A percentile compares a stretch with the other conserved stretches of the same genome.
phyloP scores from a whole-genome alignment of 306 rosid species.

The Inga oerstediana region DNA sequence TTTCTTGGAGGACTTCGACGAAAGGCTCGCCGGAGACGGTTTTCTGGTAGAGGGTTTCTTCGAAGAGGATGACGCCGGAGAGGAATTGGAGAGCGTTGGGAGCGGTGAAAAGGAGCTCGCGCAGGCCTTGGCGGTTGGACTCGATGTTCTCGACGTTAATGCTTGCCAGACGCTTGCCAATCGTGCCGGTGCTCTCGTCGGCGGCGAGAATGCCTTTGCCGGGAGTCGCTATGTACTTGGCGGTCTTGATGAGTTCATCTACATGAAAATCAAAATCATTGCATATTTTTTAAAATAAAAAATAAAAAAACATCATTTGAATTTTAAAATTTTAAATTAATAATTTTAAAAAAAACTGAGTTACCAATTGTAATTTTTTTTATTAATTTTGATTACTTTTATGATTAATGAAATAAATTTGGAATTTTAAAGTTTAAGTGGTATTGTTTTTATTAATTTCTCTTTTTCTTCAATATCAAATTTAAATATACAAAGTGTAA shows the following conservation, averaged over 20 bases:
- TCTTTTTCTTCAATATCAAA: no score
- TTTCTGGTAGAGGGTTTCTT: constrained; percentile 71
- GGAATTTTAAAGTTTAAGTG: no score
- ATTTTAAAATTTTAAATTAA: no score
- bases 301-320: no score
- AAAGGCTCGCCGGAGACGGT: constrained; percentile 65
- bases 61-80: constrained; percentile 75
- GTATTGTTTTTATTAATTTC: no score
- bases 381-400: no score
- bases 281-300: no score
- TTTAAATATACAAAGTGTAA: no score
- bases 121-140: constrained; percentile 69
- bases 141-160: constrained; percentile 66
- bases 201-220: constrained; percentile 81
- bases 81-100: constrained; percentile 59
- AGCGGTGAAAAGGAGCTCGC: constrained; percentile 73
- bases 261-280: neutral
- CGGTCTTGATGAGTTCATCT: constrained; percentile 72
- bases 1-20: constrained; percentile 56
- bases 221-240: constrained; percentile 68
- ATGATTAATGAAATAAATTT: no score
- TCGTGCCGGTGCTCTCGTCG: constrained; percentile 81
- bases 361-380: no score
- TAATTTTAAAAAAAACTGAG: no score
- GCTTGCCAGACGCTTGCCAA: constrained; percentile 70